Conservation (phyloP, 2,329 filamentous ascomycete species). For the Fusarium marasasianum region DNA sequence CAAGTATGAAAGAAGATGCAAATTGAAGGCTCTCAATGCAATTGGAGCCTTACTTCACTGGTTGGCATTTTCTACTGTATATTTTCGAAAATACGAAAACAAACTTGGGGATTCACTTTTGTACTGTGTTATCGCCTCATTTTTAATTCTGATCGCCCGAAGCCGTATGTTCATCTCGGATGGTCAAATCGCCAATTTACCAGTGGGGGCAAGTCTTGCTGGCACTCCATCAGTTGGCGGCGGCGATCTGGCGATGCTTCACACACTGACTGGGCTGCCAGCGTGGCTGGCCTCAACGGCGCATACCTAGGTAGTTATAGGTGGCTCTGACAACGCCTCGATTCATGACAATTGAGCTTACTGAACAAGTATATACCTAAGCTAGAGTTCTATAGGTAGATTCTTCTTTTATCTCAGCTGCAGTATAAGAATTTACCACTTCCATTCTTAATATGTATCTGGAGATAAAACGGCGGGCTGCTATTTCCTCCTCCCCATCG, state of each 20-base stretch:
- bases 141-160: conserved; percentile 26
- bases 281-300: conserved; percentile 34
- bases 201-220: conserved; percentile 20
- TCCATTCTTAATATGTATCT: background rate
- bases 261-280: background rate
- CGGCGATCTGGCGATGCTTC: conserved; percentile 20
- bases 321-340: background rate
- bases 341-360: background rate
- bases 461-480: background rate
- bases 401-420: background rate
- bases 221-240: conserved; percentile 11
- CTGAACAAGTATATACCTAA: background rate
- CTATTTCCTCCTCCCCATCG: conserved; percentile 7
- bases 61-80: background rate
- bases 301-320: background rate
- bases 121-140: background rate
- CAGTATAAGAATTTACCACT: background rate
- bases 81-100: background rate
- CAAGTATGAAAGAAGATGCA: background rate
- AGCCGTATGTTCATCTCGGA: conserved; percentile 23
- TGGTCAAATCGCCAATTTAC: conserved; percentile 21
- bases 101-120: background rate
- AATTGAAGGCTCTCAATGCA: background rate
- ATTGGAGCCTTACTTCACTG: background rate
- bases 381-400: background rate